Conservation (phyloP, 1,139 yeast genomes). For the Spencermartinsiella ligniputridi region DNA sequence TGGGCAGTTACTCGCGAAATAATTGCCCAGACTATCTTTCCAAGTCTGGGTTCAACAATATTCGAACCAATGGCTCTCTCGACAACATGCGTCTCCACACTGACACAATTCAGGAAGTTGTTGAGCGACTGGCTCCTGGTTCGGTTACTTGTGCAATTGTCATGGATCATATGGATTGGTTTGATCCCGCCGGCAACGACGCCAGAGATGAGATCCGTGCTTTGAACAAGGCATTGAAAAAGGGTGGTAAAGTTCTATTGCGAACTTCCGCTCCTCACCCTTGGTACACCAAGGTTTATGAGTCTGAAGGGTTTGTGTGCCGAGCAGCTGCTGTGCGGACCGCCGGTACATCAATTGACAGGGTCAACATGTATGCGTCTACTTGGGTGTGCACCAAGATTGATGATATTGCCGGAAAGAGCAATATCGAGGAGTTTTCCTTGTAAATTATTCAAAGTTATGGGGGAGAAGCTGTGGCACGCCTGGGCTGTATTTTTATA, state of each 20-base stretch:
- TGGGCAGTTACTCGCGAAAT: slow-evolving; percentile 53
- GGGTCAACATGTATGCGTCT: slow-evolving; percentile 84
- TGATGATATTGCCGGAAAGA: slow-evolving; percentile 6
- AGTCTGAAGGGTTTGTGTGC: slow-evolving; percentile 61
- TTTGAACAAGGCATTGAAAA: slow-evolving; percentile 55
- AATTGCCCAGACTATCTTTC: slow-evolving; percentile 79
- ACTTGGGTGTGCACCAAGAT: slow-evolving; percentile 75
- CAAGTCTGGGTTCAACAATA: slow-evolving; percentile 47
- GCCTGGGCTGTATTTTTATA: background rate
- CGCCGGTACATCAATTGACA: slow-evolving; percentile 62
- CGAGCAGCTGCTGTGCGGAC: slow-evolving; percentile 64
- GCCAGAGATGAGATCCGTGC: slow-evolving; percentile 66
- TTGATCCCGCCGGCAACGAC: slow-evolving; percentile 59
- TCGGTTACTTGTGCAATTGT: slow-evolving; percentile 73
- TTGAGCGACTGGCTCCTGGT: slow-evolving; percentile 55
- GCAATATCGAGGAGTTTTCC: slow-evolving; percentile 7
- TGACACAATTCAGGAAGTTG: slow-evolving; percentile 71
- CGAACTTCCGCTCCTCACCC: slow-evolving; percentile 72
- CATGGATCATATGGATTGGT: slow-evolving; percentile 95
- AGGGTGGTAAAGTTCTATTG: slow-evolving; percentile 69
- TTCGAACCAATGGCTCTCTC: slow-evolving; percentile 38
- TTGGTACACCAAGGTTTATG: slow-evolving; percentile 72
- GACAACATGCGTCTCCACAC: slow-evolving; percentile 75
- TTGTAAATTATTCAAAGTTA: slow-evolving; percentile 4
- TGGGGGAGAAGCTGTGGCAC: background rate